Conservation (phyloP, 371 early-diverging fungal species). For the Lichtheimia ornata region DNA sequence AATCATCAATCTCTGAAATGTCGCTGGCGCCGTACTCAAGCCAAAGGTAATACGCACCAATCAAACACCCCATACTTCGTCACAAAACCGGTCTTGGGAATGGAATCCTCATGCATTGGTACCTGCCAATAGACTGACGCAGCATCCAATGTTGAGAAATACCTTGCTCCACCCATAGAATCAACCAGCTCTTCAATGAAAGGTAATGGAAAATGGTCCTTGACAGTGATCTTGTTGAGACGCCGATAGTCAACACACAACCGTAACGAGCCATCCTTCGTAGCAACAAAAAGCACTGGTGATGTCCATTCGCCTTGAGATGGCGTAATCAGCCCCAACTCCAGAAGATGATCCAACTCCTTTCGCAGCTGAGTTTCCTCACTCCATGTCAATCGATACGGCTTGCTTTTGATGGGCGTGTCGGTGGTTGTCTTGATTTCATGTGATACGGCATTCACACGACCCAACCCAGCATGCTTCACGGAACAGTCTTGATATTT, state of each 20-base stretch:
- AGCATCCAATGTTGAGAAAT: slow-evolving; percentile 31
- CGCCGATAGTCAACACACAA: slow-evolving; percentile 45
- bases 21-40: slow-evolving; percentile 36
- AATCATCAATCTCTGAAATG: slow-evolving; percentile 29
- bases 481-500: too few relatives aligned
- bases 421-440: too few relatives aligned
- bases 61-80: slow-evolving; percentile 42
- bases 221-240: slow-evolving; percentile 36
- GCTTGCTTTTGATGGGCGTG: too few relatives aligned
- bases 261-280: slow-evolving; percentile 14
- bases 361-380: neutral
- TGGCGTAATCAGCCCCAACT: slow-evolving; percentile 9
- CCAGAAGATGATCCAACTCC: slow-evolving; percentile 2
- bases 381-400: neutral
- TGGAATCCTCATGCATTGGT: slow-evolving; percentile 7
- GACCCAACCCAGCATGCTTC: too few relatives aligned
- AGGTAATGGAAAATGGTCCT: slow-evolving; percentile 39
- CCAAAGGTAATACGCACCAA: slow-evolving; percentile 54
- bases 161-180: slow-evolving; percentile 19
- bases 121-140: slow-evolving; percentile 50
- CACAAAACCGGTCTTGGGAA: slow-evolving; percentile 41
- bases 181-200: slow-evolving; percentile 30
- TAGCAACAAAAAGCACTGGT: slow-evolving; percentile 53
- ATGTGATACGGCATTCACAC: too few relatives aligned
- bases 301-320: slow-evolving; percentile 43